Conservation (phyloP, 2,329 filamentous ascomycete species). For the Stagonosporopsis rhizophila region DNA sequence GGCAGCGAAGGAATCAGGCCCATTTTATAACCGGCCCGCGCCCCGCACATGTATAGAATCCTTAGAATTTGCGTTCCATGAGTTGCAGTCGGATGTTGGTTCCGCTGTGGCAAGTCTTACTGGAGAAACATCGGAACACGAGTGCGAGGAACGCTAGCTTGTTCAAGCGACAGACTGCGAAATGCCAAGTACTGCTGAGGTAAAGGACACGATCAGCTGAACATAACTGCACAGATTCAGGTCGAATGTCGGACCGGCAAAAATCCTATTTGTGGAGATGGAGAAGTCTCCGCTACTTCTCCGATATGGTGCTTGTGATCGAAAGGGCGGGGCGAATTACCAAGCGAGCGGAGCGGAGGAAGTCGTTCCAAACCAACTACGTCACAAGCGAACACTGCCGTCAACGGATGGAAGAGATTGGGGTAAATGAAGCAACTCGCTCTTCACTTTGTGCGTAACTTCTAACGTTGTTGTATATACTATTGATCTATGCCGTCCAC, state of each 20-base stretch:
- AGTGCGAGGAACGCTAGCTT: slow-evolving; percentile 1
- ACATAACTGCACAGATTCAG: not conserved
- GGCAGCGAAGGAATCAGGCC: not conserved
- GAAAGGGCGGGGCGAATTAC: not conserved
- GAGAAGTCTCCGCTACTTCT: slow-evolving; percentile 1
- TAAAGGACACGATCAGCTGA: not conserved
- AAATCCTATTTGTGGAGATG: not conserved
- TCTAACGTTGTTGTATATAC: not conserved
- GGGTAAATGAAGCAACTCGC: not conserved
- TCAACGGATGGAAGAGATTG: not conserved
- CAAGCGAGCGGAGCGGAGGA: not conserved
- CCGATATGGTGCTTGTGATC: not conserved
- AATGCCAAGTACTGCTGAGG: not conserved
- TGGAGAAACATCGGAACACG: not conserved
- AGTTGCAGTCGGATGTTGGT: not conserved
- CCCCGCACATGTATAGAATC: not conserved
- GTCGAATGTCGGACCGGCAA: not conserved
- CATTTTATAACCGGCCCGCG: not conserved
- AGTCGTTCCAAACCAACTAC: not conserved
- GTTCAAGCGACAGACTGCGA: slow-evolving; percentile 6
- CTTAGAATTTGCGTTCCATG: not conserved
- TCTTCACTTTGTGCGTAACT: not conserved
- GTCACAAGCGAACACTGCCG: not conserved
- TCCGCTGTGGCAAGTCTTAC: not conserved
- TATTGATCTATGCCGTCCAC: slow-evolving; percentile 26